phyloP scores from a whole-genome alignment of 1,139 yeast species.

The Magnusiomyces paraingens region DNA sequence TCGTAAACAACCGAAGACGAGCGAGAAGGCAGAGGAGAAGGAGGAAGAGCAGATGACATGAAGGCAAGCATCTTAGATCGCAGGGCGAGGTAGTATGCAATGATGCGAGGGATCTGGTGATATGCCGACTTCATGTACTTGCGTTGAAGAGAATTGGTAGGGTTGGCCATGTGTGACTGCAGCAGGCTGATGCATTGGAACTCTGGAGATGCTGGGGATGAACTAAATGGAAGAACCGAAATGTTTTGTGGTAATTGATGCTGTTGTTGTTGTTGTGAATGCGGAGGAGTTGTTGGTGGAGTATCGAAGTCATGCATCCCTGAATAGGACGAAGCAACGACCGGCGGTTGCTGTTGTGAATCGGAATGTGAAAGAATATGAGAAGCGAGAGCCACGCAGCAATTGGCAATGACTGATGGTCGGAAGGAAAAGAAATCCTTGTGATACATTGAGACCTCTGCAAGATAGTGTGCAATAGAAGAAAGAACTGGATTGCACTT shows the following conservation, averaged over 20 bases:
- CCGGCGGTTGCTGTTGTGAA: slow-evolving; percentile 7
- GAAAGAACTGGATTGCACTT: slow-evolving; percentile 24
- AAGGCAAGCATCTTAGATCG: slow-evolving; percentile 10
- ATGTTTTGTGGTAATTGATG: not conserved
- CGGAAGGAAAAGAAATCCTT: slow-evolving; percentile 57
- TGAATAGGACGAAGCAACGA: no score
- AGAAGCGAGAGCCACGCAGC: slow-evolving; percentile 71
- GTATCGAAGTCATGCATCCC: not conserved
- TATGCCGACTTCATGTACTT: slow-evolving; percentile 31
- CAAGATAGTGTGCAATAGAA: slow-evolving; percentile 52
- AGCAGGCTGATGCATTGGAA: slow-evolving; percentile 23
- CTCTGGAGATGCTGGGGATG: slow-evolving; percentile 10
- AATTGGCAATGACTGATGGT: slow-evolving; percentile 56
- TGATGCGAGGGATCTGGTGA: slow-evolving; percentile 28
- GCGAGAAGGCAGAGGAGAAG: slow-evolving; percentile 24
- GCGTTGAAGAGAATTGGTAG: slow-evolving; percentile 34
- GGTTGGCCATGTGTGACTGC: slow-evolving; percentile 31
- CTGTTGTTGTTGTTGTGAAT: no score
- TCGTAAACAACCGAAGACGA: slow-evolving; percentile 4
- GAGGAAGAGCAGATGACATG: slow-evolving; percentile 18
- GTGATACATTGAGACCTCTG: slow-evolving; percentile 73
- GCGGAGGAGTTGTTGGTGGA: not conserved
- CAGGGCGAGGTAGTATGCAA: slow-evolving; percentile 21
- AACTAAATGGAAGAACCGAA: slow-evolving; percentile 5
- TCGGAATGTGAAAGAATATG: slow-evolving; percentile 43